A percentile compares a stretch with the other conserved stretches of the same genome.
These are phyloP conservation scores for Cryphonectria carpinicola DNA, from an alignment of 2,329 filamentous ascomycete genomes.

Conservation along the genomic window DNA sequence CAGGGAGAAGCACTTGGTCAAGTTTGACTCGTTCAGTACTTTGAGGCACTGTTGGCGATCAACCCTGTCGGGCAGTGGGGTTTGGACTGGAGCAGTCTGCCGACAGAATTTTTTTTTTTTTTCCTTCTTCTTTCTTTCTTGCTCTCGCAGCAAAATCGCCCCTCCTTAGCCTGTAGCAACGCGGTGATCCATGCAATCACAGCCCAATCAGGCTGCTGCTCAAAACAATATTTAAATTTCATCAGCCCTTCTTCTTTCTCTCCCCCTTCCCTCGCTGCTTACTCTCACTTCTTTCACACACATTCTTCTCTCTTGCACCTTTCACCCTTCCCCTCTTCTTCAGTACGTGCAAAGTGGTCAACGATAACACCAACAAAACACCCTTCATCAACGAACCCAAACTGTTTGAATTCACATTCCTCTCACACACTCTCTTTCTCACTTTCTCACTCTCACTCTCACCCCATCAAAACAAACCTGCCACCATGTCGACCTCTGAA, in stretches of 20 bases:
- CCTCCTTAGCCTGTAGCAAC: conserved; percentile 7
- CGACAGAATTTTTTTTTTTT: conserved; percentile 25
- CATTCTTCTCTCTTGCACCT: not conserved
- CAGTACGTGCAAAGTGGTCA: not conserved
- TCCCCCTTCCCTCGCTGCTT: not conserved
- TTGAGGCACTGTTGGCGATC: not conserved
- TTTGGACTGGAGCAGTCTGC: not conserved
- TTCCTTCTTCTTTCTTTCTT: not conserved
- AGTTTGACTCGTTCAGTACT: conserved; percentile 18
- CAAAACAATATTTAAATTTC: conserved; percentile 19
- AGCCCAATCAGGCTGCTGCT: conserved; percentile 1
- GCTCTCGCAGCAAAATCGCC: not conserved
- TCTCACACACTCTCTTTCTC: not conserved
- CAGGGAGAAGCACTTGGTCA: conserved; percentile 8
- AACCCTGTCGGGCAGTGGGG: conserved; percentile 13
- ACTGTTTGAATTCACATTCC: not conserved
- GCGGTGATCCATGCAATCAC: conserved; percentile 19
- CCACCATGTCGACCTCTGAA: conserved; percentile 39
- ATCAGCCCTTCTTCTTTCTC: not conserved
- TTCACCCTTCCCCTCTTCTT: no score
- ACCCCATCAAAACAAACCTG: not conserved
- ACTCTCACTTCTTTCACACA: not conserved
- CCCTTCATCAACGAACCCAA: not conserved
- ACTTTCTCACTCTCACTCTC: no score
- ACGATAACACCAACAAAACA: not conserved